phyloP scores from a whole-genome alignment of 805 yeast genomes.

The Saturnispora kantuleensis region DNA sequence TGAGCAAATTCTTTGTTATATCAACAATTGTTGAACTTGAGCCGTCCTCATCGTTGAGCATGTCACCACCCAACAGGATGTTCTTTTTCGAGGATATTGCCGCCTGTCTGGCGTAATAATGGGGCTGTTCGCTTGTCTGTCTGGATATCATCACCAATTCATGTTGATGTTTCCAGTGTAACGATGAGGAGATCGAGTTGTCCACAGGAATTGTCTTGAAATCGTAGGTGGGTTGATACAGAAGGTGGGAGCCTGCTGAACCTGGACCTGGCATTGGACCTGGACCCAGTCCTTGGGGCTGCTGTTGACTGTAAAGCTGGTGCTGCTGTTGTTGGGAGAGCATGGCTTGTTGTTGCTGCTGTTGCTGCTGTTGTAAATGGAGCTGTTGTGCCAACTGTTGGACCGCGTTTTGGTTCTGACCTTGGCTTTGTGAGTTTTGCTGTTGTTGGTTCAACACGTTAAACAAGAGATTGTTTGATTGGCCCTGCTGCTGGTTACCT shows the following conservation, averaged over 20 bases:
- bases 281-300: slow-evolving; percentile 14
- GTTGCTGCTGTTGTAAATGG: slow-evolving; percentile 22
- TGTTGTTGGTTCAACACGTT: slow-evolving; percentile 7
- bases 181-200: slow-evolving; percentile 26
- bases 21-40: slow-evolving; percentile 29
- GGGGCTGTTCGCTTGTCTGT: slow-evolving; percentile 51
- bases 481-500: neutral
- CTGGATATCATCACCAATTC: slow-evolving; percentile 67
- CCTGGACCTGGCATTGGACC: slow-evolving; percentile 15
- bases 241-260: slow-evolving; percentile 18
- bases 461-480: neutral
- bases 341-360: slow-evolving; percentile 18
- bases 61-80: slow-evolving; percentile 25
- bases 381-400: slow-evolving; percentile 19
- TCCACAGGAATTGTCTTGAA: slow-evolving; percentile 26
- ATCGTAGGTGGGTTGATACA: slow-evolving; percentile 13
- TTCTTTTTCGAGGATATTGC: slow-evolving; percentile 53
- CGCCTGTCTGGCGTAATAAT: slow-evolving; percentile 75
- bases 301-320: slow-evolving; percentile 18
- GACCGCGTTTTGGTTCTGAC: slow-evolving; percentile 21
- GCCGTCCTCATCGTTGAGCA: slow-evolving; percentile 13
- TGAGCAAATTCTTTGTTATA: slow-evolving; percentile 29
- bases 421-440: slow-evolving; percentile 3
- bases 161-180: slow-evolving; percentile 71
- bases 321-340: slow-evolving; percentile 14